Conservation (phyloP, 768 basidiomycete species). For the Tulasnella sp. region DNA sequence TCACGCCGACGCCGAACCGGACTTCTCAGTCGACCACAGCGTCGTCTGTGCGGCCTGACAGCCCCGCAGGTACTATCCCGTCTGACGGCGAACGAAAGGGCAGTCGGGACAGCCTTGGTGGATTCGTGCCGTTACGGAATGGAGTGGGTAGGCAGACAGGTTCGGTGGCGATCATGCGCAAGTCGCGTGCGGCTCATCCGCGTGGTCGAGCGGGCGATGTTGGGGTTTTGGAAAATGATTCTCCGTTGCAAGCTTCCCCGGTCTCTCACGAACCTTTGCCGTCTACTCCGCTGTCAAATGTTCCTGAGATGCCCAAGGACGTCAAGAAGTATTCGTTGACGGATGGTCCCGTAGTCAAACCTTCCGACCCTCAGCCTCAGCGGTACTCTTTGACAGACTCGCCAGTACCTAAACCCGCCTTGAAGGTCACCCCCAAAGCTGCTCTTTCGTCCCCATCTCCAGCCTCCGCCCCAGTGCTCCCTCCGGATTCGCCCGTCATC, state of each 20-base stretch:
- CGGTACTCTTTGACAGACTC: not conserved
- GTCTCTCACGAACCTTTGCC: not conserved
- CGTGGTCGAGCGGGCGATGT: not conserved
- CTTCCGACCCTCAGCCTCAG: not conserved
- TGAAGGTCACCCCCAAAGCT: not conserved
- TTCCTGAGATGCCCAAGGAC: not conserved
- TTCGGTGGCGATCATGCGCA: not conserved
- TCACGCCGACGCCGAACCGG: not conserved
- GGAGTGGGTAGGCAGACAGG: not conserved
- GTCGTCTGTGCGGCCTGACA: not conserved
- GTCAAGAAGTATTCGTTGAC: slow-evolving; percentile 8
- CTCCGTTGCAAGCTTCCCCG: not conserved
- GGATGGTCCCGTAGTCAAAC: not conserved
- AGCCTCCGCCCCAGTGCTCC: not conserved
- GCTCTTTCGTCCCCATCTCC: not conserved
- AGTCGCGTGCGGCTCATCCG: slow-evolving; percentile 1
- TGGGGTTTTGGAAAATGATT: not conserved
- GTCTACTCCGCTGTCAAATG: not conserved
- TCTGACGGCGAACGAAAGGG: not conserved
- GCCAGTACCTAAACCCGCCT: not conserved
- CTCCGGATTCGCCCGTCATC: not conserved
- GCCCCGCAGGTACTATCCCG: not conserved
- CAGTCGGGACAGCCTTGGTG: not conserved
- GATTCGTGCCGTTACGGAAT: not conserved
- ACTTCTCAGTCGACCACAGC: not conserved